Conservation (phyloP, 148 eudicot species). For the Limonium bicolor region DNA sequence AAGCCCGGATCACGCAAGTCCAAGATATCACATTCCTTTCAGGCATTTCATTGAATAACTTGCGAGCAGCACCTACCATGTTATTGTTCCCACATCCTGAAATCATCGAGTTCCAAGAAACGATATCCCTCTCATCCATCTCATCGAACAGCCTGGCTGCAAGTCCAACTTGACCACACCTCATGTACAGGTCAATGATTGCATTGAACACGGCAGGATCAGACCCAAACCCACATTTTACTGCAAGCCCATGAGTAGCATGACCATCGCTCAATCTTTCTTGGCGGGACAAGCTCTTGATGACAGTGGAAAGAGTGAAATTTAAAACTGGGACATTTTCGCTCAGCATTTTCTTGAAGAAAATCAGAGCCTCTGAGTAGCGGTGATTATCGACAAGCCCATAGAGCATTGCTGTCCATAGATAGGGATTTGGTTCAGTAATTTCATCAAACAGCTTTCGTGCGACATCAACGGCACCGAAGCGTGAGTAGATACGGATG, state of each 20-base stretch:
- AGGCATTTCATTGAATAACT: conserved; percentile 8
- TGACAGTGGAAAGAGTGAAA: conserved; percentile 12
- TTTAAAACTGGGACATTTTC: conserved; percentile 6
- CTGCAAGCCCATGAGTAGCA: conserved; percentile 26
- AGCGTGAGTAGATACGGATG: conserved; percentile 14
- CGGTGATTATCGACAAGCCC: conserved; percentile 14
- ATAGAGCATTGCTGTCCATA: conserved; percentile 27
- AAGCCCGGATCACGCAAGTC: conserved; percentile 4
- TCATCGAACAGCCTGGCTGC: conserved; percentile 61
- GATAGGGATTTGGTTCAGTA: conserved; percentile 22
- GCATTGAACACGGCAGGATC: conserved; percentile 24
- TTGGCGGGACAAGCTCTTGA: conserved; percentile 15
- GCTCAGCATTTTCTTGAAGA: conserved; percentile 10
- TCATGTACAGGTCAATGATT: conserved; percentile 33
- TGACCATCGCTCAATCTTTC: conserved; percentile 20
- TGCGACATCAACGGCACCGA: conserved; percentile 4
- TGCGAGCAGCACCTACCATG: conserved; percentile 14
- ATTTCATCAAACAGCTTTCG: conserved; percentile 19
- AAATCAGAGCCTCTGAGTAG: conserved; percentile 7
- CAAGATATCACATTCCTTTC: conserved; percentile 17
- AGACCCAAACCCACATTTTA: conserved; percentile 27
- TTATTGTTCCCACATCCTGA: conserved; percentile 11
- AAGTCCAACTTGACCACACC: conserved; percentile 29
- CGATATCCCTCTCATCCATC: conserved; percentile 47
- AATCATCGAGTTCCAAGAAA: conserved; percentile 38